These are phyloP conservation scores for Globisporangium camurandrum DNA, from an alignment of 352 stramenopile species.

Conservation along the genomic window DNA sequence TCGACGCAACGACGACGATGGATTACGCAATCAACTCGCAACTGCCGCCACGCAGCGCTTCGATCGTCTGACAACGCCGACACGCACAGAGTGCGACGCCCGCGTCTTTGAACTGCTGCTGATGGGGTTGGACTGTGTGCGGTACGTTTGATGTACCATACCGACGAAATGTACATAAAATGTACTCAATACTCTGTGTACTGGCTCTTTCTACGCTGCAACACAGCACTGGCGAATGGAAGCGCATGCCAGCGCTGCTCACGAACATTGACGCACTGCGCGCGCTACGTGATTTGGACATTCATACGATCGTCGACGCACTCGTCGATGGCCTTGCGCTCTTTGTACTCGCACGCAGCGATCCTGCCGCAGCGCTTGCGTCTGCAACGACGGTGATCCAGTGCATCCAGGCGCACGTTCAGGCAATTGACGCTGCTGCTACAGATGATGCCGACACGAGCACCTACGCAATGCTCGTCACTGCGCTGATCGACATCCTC, in stretches of 20 bases:
- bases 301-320: too few relatives aligned
- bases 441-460: slow-evolving; percentile 18
- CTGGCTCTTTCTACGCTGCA: too few relatives aligned
- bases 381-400: slow-evolving; percentile 49
- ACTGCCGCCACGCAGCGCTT: slow-evolving; percentile 39
- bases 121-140: slow-evolving; percentile 40
- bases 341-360: slow-evolving; percentile 24
- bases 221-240: slow-evolving; percentile 33
- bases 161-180: too few relatives aligned
- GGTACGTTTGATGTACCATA: too few relatives aligned
- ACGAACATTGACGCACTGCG: slow-evolving; percentile 27
- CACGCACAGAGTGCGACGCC: slow-evolving; percentile 23
- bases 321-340: slow-evolving; percentile 28
- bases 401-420: slow-evolving; percentile 39
- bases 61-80: slow-evolving; percentile 16
- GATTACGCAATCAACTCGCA: slow-evolving; percentile 27
- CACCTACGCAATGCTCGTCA: slow-evolving; percentile 41
- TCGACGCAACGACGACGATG: slow-evolving; percentile 12
- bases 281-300: slow-evolving; percentile 2
- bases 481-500: slow-evolving; percentile 62
- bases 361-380: slow-evolving; percentile 34
- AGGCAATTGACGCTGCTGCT: too few relatives aligned
- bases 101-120: slow-evolving; percentile 54
- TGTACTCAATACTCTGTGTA: too few relatives aligned
- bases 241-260: slow-evolving; percentile 32